Evolutionary conservation across 1,284 basidiomycete genomes (phyloP).

Genomic region (Ceratorhiza oryzae-sativae): DNA sequence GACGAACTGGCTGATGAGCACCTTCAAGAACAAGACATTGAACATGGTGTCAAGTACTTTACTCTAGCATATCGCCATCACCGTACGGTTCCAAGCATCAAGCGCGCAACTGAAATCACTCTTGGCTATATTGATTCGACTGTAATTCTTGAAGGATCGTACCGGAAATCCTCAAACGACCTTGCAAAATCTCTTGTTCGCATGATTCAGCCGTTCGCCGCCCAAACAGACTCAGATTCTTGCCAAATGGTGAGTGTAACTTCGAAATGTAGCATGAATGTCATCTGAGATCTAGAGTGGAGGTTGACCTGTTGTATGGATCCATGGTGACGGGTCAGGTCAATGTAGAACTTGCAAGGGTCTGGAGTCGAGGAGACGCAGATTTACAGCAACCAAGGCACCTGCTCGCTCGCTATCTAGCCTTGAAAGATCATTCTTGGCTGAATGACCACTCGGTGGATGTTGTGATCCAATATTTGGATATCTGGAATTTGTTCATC

Average conservation of each 20-base stretch:
- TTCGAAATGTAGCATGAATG: no score
- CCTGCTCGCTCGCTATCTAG: conserved; percentile 6
- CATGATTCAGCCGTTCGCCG: conserved; percentile 6
- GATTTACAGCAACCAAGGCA: neutral
- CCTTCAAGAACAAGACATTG: conserved; percentile 4
- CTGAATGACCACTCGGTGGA: neutral
- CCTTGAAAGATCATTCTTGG: conserved; percentile 2
- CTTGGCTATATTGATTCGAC: conserved; percentile 7
- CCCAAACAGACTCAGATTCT: neutral
- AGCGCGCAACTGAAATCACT: neutral
- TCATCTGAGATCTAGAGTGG: neutral
- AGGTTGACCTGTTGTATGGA: conserved; percentile 19
- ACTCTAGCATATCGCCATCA: neutral
- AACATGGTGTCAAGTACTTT: conserved; percentile 1
- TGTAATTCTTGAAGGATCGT: conserved; percentile 2
- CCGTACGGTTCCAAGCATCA: neutral
- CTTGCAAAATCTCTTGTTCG: neutral
- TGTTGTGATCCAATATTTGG: neutral
- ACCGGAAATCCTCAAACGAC: conserved; percentile 16
- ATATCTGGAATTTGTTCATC: neutral
- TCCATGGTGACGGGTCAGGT: neutral
- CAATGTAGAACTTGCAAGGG: neutral
- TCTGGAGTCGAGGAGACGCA: neutral
- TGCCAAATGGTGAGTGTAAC: neutral
- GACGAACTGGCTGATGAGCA: conserved; percentile 27